Conservation (phyloP, 2,329 filamentous ascomycete genomes). For the Trichophaea hybrida region DNA sequence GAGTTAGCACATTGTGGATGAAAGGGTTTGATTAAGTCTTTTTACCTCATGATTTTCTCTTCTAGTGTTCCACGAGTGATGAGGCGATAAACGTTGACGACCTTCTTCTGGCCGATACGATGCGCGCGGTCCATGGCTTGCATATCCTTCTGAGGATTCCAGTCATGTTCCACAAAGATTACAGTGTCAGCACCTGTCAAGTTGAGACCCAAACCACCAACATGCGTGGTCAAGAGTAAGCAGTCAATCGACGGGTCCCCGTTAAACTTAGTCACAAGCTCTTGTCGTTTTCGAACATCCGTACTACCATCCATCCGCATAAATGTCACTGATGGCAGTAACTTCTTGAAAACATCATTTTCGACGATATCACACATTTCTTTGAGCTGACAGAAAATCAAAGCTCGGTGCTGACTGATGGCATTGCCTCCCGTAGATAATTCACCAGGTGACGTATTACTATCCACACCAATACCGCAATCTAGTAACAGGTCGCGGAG, state of each 20-base stretch:
- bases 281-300: slow-evolving; percentile 83
- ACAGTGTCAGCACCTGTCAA: slow-evolving; percentile 94
- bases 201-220: slow-evolving; percentile 87
- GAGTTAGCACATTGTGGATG: background rate
- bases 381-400: slow-evolving; percentile 99
- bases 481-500: slow-evolving; percentile 90
- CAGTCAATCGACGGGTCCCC: slow-evolving; percentile 94
- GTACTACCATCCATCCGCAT: slow-evolving; percentile 88
- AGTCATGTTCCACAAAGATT: slow-evolving; percentile 98
- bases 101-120: slow-evolving; percentile 98
- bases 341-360: slow-evolving; percentile 72
- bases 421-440: slow-evolving; percentile 53
- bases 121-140: slow-evolving; percentile 98
- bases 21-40: background rate
- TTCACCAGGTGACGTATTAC: slow-evolving; percentile 36
- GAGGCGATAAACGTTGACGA: slow-evolving; percentile 94
- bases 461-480: slow-evolving; percentile 78
- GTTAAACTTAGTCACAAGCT: slow-evolving; percentile 98
- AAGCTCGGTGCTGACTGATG: slow-evolving; percentile 86
- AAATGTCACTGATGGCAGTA: slow-evolving; percentile 86
- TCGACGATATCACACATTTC: slow-evolving; percentile 99
- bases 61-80: slow-evolving; percentile 92
- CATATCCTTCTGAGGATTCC: slow-evolving; percentile 97
- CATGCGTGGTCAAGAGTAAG: slow-evolving; percentile 80
- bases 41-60: slow-evolving; percentile 85